These are phyloP conservation scores for Calvatia gigantea DNA, from an alignment of 768 basidiomycete genomes.

Conservation along the genomic window DNA sequence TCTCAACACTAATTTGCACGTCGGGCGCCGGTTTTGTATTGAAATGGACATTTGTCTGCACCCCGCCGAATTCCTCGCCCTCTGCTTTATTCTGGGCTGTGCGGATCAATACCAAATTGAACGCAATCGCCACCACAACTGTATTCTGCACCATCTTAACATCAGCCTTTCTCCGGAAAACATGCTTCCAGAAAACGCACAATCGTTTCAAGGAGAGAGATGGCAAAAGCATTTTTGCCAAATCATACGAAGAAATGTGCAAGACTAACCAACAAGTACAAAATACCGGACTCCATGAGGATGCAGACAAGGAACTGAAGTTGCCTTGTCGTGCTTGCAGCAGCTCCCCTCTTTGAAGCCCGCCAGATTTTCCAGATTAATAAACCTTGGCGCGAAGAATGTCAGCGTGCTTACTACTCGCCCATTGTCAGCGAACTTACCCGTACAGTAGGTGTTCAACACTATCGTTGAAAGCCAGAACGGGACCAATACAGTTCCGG, in stretches of 20 bases:
- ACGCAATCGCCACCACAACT: neutral
- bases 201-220: neutral
- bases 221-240: neutral
- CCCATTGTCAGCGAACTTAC: neutral
- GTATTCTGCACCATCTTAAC: neutral
- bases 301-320: neutral
- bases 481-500: slow-evolving; percentile 5
- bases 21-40: too few species aligned
- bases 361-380: neutral
- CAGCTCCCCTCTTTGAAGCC: neutral
- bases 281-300: neutral
- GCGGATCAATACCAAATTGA: neutral
- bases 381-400: neutral
- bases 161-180: neutral
- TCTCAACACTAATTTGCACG: too few species aligned
- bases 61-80: too few species aligned
- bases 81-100: neutral
- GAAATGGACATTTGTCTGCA: too few species aligned
- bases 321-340: neutral
- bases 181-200: neutral
- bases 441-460: slow-evolving; percentile 11
- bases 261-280: neutral
- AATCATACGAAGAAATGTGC: neutral
- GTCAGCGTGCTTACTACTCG: neutral
- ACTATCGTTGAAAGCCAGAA: slow-evolving; percentile 14